Conservation (phyloP, 495 filamentous ascomycete genomes). For the Talaromyces trachyspermus region DNA sequence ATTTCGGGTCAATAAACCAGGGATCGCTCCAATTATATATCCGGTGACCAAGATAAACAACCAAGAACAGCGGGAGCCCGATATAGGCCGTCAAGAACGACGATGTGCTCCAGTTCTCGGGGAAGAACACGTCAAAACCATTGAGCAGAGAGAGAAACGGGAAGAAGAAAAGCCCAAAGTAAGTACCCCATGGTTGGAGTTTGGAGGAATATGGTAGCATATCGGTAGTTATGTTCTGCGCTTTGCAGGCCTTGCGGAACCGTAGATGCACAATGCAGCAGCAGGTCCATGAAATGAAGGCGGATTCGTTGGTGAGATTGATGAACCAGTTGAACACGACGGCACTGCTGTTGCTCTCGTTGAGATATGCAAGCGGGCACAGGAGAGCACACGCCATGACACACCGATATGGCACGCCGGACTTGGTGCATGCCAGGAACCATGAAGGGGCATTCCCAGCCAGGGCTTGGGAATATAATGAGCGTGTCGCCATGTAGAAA, state of each 20-base stretch:
- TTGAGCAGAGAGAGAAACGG: slow-evolving; percentile 58
- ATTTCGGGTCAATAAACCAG: not conserved
- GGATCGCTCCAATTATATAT: slow-evolving; percentile 17
- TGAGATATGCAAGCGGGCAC: slow-evolving; percentile 46
- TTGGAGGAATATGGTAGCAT: slow-evolving; percentile 51
- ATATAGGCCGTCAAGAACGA: slow-evolving; percentile 58
- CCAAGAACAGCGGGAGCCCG: slow-evolving; percentile 52
- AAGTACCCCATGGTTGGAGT: slow-evolving; percentile 51
- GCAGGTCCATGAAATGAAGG: slow-evolving; percentile 59
- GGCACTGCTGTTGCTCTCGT: slow-evolving; percentile 33
- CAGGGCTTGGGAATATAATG: slow-evolving; percentile 60
- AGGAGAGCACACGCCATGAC: slow-evolving; percentile 44
- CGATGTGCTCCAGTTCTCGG: slow-evolving; percentile 42
- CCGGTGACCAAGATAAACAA: slow-evolving; percentile 54
- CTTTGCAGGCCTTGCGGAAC: slow-evolving; percentile 52
- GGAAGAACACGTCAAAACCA: slow-evolving; percentile 62
- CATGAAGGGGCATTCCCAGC: slow-evolving; percentile 58
- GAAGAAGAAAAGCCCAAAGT: slow-evolving; percentile 57
- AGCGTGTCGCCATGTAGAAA: slow-evolving; percentile 72
- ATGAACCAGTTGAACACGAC: slow-evolving; percentile 52
- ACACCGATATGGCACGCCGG: slow-evolving; percentile 48
- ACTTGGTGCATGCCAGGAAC: slow-evolving; percentile 59
- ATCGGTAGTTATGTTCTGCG: slow-evolving; percentile 46
- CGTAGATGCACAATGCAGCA: slow-evolving; percentile 52
- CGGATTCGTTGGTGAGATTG: slow-evolving; percentile 58